Base-by-base conservation (phyloP, 1,284 basidiomycete genomes). In the Kwoniella shivajii region DNA sequence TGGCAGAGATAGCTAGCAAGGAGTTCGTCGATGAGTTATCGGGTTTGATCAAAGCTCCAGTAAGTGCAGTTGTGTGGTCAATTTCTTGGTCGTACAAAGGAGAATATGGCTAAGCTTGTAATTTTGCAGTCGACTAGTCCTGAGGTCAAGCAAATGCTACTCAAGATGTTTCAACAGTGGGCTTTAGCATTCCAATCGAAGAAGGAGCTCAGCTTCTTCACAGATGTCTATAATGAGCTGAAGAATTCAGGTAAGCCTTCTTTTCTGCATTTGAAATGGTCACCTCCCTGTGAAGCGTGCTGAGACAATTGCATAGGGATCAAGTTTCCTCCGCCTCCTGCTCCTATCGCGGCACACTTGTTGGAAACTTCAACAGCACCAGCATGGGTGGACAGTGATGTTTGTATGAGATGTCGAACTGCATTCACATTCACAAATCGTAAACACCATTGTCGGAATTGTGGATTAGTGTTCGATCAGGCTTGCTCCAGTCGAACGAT, bases 381-480 rank as follows among this genome's bases (percentile, higher is more conserved):
- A 0, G 90, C 95, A 69, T 99, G 95, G 95, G 88, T 92, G 42
- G 95, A 99, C 74, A 92, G 92, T 1, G 90, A 95, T 31, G 87
- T 94, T 13, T 99, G 96, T 77, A 85, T 96, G 65, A 86, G 93
- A 24, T 99, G 96, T 77, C 85, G 96, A 20, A 88, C 89, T 0
- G 78, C 89, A 0, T 99, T 99, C 79, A 87, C 88, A 1, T 95
- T 97, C 69, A 97, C 94, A 38, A 98, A 97, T 73, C 86, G 96
- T 57, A 98, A 98, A 75, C 96, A 99, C 73, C 96, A 99, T 75
- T 99, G 96, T 76, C 86, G 96, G 7, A 98, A 98, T 77, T 99
- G 96, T 76, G 96, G 96, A 9, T 87, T 90, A 69, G 92, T 99
- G 18, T 99, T 97, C 72, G 94, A 97, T 78, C 92, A 95, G 60